Conservation (phyloP, 345 rosid genomes). For the Salix viminalis region DNA sequence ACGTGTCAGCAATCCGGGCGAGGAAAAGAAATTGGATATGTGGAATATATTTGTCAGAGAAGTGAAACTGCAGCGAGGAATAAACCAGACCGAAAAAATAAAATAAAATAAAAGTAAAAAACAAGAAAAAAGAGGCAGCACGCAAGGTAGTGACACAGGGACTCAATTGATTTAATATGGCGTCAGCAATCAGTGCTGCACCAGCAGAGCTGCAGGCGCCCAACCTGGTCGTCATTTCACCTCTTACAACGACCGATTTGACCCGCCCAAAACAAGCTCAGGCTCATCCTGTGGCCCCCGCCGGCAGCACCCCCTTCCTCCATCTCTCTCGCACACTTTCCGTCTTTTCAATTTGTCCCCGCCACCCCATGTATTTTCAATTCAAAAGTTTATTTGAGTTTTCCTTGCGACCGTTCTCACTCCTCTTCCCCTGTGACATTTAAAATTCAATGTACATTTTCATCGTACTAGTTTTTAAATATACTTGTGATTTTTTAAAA, state of each 20-base stretch:
- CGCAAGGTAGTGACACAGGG: not conserved
- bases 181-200: conserved; percentile 24
- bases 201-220: not conserved
- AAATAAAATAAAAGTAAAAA: not conserved
- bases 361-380: too few relatives aligned
- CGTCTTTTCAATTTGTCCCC: not conserved
- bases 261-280: not conserved
- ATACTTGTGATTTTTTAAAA: too few relatives aligned
- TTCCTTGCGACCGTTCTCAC: too few relatives aligned
- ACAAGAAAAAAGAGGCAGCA: not conserved
- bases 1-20: too few relatives aligned
- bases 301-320: too few relatives aligned
- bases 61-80: not conserved
- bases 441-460: too few relatives aligned
- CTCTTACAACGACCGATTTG: conserved; percentile 2
- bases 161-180: not conserved
- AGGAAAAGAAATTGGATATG: not conserved
- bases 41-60: not conserved
- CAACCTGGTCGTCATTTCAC: conserved; percentile 38
- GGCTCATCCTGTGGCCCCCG: too few relatives aligned
- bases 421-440: too few relatives aligned
- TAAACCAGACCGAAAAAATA: not conserved
- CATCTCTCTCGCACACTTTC: not conserved
- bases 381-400: too few relatives aligned
- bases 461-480: too few relatives aligned